Evolutionary conservation across 192 early-diverging fungal species (phyloP).

Genomic region (Coemansia sp.): DNA sequence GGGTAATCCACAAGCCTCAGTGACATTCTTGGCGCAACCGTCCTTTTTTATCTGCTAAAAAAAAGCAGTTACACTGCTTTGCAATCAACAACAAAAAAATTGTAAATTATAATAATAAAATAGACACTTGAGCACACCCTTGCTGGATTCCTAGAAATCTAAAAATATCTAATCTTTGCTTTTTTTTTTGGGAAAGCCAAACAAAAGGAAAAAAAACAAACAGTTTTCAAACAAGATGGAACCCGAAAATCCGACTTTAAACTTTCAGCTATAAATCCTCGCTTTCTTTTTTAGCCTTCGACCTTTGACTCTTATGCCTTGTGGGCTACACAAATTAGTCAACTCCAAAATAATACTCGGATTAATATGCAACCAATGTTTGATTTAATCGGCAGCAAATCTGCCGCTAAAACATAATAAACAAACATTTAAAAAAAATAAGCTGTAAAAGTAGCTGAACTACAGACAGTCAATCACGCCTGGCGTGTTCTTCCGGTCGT

Average conservation of each 20-base stretch:
- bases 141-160: neutral
- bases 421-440: neutral
- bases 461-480: constrained; percentile 26
- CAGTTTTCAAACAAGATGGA: too few relatives aligned
- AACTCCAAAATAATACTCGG: too few relatives aligned
- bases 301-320: neutral
- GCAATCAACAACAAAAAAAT: neutral
- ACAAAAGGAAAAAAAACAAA: too few relatives aligned
- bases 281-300: neutral
- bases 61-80: too few relatives aligned
- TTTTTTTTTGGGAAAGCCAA: too few relatives aligned
- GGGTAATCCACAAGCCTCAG: constrained; percentile 41
- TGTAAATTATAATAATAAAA: too few relatives aligned
- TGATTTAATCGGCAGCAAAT: too few relatives aligned
- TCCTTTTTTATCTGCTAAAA: neutral
- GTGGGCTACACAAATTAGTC: neutral
- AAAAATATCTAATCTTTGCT: neutral
- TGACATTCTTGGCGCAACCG: constrained; percentile 10
- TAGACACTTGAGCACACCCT: too few relatives aligned
- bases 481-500: constrained; percentile 15
- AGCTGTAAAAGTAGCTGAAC: neutral
- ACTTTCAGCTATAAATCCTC: constrained; percentile 4
- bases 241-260: too few relatives aligned
- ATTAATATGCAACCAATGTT: neutral
- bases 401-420: neutral